Evolutionary conservation across 1,139 yeast species (phyloP).

Genomic region (Suhomyces panamericanus): DNA sequence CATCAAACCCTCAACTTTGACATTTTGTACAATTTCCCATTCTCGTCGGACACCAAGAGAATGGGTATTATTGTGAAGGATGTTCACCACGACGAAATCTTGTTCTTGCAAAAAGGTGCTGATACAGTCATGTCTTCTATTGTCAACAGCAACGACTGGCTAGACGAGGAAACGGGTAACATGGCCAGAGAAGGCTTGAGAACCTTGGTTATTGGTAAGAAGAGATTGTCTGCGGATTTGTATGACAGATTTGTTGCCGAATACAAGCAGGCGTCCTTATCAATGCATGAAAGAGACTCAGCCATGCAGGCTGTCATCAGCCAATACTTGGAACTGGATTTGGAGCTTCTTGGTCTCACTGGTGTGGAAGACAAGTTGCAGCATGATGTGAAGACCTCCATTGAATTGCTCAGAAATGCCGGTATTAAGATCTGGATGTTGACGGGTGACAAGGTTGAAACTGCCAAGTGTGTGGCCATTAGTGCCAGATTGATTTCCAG

Average conservation of each 20-base stretch:
- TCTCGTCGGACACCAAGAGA: slow-evolving; percentile 91
- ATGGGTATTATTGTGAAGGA: slow-evolving; percentile 90
- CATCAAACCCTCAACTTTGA: slow-evolving; percentile 58
- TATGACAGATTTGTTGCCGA: slow-evolving; percentile 64
- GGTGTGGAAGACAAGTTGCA: slow-evolving; percentile 98
- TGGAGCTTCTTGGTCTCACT: slow-evolving; percentile 87
- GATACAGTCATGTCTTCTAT: slow-evolving; percentile 91
- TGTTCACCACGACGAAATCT: slow-evolving; percentile 59
- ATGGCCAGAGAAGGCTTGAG: slow-evolving; percentile 98
- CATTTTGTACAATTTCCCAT: slow-evolving; percentile 84
- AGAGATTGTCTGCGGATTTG: slow-evolving; percentile 53
- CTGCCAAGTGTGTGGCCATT: slow-evolving; percentile 95
- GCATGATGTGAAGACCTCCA: slow-evolving; percentile 84
- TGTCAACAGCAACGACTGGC: slow-evolving; percentile 88
- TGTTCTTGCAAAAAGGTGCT: slow-evolving; percentile 94
- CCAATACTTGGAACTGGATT: slow-evolving; percentile 73
- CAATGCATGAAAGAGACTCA: slow-evolving; percentile 78
- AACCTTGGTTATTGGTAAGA: slow-evolving; percentile 89
- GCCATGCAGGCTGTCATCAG: slow-evolving; percentile 68
- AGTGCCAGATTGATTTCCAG: slow-evolving; percentile 89
- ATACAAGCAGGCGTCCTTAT: slow-evolving; percentile 70
- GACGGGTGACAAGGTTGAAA: slow-evolving; percentile 98
- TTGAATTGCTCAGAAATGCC: slow-evolving; percentile 90
- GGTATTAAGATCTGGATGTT: slow-evolving; percentile 99
- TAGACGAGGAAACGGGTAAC: slow-evolving; percentile 94